Evolutionary conservation across 2,329 filamentous ascomycete genomes (phyloP).

Genomic region (Proliferodiscus dingleyae): DNA sequence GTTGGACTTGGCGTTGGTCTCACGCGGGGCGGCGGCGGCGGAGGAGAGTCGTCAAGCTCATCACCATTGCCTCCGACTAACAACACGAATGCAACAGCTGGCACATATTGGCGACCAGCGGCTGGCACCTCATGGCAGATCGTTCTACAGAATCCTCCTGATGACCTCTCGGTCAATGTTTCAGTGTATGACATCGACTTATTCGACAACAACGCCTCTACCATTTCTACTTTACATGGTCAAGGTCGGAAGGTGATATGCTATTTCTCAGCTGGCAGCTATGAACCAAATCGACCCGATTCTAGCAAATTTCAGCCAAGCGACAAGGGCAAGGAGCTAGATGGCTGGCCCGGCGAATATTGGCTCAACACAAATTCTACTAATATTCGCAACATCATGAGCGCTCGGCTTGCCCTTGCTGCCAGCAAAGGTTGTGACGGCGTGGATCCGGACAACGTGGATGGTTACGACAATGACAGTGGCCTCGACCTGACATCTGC

Average conservation of each 20-base stretch:
- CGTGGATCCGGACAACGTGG: conserved; percentile 66
- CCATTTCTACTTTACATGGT: conserved; percentile 42
- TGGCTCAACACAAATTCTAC: conserved; percentile 58
- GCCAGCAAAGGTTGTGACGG: conserved; percentile 58
- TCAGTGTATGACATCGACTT: conserved; percentile 35
- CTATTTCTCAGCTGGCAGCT: conserved; percentile 69
- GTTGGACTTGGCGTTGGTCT: conserved; percentile 53
- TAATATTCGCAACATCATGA: conserved; percentile 60
- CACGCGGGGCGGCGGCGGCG: conserved; percentile 13
- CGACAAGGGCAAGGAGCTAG: conserved; percentile 53
- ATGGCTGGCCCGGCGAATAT: conserved; percentile 60
- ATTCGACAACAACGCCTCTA: conserved; percentile 40
- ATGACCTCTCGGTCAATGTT: conserved; percentile 21
- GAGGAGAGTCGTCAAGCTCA: neutral
- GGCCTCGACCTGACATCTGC: conserved; percentile 53
- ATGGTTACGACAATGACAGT: conserved; percentile 61
- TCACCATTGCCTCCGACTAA: neutral
- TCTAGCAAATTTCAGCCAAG: conserved; percentile 42
- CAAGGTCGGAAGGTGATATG: conserved; percentile 59
- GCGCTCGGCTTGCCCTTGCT: conserved; percentile 52
- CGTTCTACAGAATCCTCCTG: neutral
- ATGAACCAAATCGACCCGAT: conserved; percentile 58
- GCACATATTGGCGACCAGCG: conserved; percentile 10
- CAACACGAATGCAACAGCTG: conserved; percentile 1
- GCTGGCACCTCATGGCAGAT: conserved; percentile 8